Conservation (phyloP, 2,329 filamentous ascomycete species). For the Ceratocystis eucalypticola region DNA sequence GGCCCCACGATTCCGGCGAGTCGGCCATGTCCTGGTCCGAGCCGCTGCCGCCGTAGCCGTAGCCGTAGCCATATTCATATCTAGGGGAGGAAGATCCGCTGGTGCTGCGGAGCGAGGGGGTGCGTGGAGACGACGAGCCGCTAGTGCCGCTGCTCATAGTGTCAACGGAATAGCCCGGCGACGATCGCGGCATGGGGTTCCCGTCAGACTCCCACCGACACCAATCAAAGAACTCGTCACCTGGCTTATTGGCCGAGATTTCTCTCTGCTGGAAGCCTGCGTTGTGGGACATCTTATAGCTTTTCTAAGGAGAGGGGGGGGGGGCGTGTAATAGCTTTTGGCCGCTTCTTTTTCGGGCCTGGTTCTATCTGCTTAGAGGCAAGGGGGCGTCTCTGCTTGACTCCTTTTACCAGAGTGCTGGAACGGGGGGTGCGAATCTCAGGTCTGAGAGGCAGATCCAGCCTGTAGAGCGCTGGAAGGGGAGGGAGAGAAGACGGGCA, state of each 20-base stretch:
- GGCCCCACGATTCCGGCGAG: slow-evolving; percentile 7
- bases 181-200: neutral
- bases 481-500: neutral
- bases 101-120: neutral
- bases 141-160: neutral
- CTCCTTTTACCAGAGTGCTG: neutral
- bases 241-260: neutral
- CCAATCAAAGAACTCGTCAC: slow-evolving; percentile 9
- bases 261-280: neutral
- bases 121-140: neutral
- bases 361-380: slow-evolving; percentile 4
- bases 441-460: neutral
- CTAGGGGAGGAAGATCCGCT: neutral
- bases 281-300: slow-evolving; percentile 10
- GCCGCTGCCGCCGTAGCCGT: neutral
- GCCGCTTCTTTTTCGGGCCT: neutral
- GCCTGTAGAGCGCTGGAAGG: neutral
- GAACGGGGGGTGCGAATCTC: slow-evolving; percentile 3
- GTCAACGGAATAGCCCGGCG: neutral
- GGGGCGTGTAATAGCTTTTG: neutral
- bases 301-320: neutral
- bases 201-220: slow-evolving; percentile 1
- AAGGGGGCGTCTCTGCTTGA: slow-evolving; percentile 4
- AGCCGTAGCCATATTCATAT: neutral
- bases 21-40: slow-evolving; percentile 5